phyloP scores from a whole-genome alignment of 257 asterid species.

The Lavandula angustifolia region DNA sequence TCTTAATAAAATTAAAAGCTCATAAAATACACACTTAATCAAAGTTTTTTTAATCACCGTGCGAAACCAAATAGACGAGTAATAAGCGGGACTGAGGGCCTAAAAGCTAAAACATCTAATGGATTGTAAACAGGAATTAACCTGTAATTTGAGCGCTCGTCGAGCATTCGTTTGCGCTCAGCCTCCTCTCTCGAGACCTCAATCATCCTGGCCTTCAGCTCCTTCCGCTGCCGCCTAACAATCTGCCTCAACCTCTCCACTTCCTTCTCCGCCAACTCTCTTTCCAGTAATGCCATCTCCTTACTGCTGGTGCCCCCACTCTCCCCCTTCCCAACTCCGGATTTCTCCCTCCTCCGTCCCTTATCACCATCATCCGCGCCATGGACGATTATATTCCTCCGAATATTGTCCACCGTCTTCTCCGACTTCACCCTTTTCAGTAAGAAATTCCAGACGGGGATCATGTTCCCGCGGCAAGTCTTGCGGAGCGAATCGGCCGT shows the following conservation, averaged over 20 bases:
- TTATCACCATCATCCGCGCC: conserved; percentile 63
- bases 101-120: conserved; percentile 2
- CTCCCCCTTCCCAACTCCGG: conserved; percentile 46
- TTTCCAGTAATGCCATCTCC: conserved; percentile 89
- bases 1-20: too few relatives aligned
- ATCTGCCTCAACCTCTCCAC: conserved; percentile 95
- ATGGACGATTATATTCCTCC: conserved; percentile 84
- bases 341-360: conserved; percentile 60
- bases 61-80: too few relatives aligned
- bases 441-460: conserved; percentile 84
- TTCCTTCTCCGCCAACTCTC: conserved; percentile 95
- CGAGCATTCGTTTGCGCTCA: conserved; percentile 90
- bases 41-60: too few relatives aligned
- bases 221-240: conserved; percentile 92
- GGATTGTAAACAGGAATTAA: conserved; percentile 21
- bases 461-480: conserved; percentile 96
- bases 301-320: conserved; percentile 56
- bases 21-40: too few relatives aligned
- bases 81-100: too few relatives aligned
- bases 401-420: conserved; percentile 87
- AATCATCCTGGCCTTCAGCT: conserved; percentile 85
- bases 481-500: conserved; percentile 76
- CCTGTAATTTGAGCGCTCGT: conserved; percentile 93
- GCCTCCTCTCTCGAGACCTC: conserved; percentile 97
- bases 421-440: conserved; percentile 88